These are phyloP conservation scores for Lepidopterella palustris DNA, from an alignment of 495 filamentous ascomycete species.

Conservation along the genomic window DNA sequence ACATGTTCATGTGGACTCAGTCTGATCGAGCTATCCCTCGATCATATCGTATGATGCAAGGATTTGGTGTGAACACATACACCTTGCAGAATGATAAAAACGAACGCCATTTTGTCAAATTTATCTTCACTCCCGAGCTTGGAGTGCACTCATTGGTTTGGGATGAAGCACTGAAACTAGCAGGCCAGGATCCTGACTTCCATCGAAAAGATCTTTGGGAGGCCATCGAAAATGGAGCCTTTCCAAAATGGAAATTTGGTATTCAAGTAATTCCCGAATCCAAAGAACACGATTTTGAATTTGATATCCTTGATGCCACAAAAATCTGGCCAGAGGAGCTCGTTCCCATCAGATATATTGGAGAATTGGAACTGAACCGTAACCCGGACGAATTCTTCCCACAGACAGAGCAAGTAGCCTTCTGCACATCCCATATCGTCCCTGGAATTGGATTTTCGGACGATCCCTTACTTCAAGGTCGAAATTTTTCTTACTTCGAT, in stretches of 20 bases:
- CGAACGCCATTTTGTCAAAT: slow-evolving; percentile 74
- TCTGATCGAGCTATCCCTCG: slow-evolving; percentile 50
- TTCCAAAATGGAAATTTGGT: slow-evolving; percentile 77
- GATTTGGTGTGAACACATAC: slow-evolving; percentile 83
- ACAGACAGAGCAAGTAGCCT: slow-evolving; percentile 77
- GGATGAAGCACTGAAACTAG: slow-evolving; percentile 75
- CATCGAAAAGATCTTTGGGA: slow-evolving; percentile 76
- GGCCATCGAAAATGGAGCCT: slow-evolving; percentile 67
- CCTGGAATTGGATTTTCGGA: slow-evolving; percentile 84
- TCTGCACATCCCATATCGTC: slow-evolving; percentile 79
- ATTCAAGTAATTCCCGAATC: slow-evolving; percentile 69
- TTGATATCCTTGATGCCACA: slow-evolving; percentile 87
- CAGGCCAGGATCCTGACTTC: slow-evolving; percentile 80
- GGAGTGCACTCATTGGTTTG: slow-evolving; percentile 80
- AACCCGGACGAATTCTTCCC: slow-evolving; percentile 84
- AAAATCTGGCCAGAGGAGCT: slow-evolving; percentile 87
- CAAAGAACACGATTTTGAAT: slow-evolving; percentile 76
- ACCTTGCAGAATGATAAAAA: slow-evolving; percentile 64
- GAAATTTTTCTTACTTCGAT: slow-evolving; percentile 84
- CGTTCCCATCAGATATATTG: slow-evolving; percentile 72
- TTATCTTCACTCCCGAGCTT: slow-evolving; percentile 67
- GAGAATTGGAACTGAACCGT: slow-evolving; percentile 73
- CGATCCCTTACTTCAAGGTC: slow-evolving; percentile 74
- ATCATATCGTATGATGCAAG: slow-evolving; percentile 84
- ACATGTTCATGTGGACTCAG: slow-evolving; percentile 42